Evolutionary conservation across 108 stramenopile genomes (phyloP), one percentile per base, ranked within the genome.

Genomic region (Cyclostephanos tholiformis): DNA sequence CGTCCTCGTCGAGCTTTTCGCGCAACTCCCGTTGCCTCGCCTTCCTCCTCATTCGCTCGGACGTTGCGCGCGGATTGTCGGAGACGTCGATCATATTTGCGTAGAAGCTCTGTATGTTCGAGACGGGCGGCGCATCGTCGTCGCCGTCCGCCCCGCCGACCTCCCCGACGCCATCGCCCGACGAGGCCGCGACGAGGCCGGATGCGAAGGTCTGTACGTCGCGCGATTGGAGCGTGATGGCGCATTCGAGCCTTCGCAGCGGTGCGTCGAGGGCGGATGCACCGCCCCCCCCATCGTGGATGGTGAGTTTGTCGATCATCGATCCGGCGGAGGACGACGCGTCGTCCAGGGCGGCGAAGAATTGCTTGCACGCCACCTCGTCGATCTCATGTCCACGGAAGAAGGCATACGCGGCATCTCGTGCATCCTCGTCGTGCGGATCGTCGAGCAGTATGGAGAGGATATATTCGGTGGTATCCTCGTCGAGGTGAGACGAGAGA

Each of bases 41-140:
- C 70, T 90, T 90, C 2, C 89, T 63, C 23, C 89, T 77, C 51
- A 74, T 77, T n/a, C 84, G 67, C 60, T 90, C 89, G 5, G 84
- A 85, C 27, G 66, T 65, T 16, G 82, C 89, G 3, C 74, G 72
- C 7, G 70, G 63, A 76, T 80, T 70, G 10, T 71, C 58, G 12
- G 76, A 65, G 11, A 74, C 61, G 67, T 86, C 87, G 64, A 90
- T 88, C 87, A 88, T 86, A 53, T 90, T 90, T 5, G 87, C 89
- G 65, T 83, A 88, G 62, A 88, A 90, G 13, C 71, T 46, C 30
- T 82, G 82, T 60, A 90, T 87, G 44, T 76, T 51, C 4, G 85
- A 82, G 1, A 19, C 22, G n/a, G n/a, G n/a, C 23, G 22, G 35
- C 26, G 58, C 41, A 25, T 35, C 44, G 14, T 50, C 57, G 16